Base-by-base conservation (phyloP, 345 rosid genomes). In the Murraya paniculata region DNA sequence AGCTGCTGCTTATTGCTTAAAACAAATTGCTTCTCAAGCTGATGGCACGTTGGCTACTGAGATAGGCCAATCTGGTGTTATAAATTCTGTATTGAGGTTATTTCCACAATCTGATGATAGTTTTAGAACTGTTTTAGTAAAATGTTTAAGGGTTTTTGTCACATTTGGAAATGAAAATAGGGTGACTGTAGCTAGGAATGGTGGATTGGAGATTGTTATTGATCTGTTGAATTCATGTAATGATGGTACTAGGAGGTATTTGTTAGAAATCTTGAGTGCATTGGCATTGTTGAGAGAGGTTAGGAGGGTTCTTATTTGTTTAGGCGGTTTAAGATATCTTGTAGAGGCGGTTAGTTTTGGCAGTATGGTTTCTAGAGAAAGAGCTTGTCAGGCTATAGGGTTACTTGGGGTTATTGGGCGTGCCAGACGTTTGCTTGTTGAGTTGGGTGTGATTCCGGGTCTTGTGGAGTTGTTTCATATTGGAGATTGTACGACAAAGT, bases 361-460 rank as follows among this genome's bases (percentile, higher is more conserved):
- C 53, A 79, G 84, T 78, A 76, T 90, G 87, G 72, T 85, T 60
- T 91, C 91, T 0, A 87, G 90, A 64, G 91, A 89, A 74, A 85
- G 93, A 85, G 91, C 93, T 75, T 88, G 89, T 82, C 93, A 90
- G 22, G 93, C 93, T 0, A 81, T 90, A 8, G 93, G 96, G 57
- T 78, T 90, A 73, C 83, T 85, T 2, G 88, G 86, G 22, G 80
- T 79, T 55, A 71, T 81, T 10, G 77, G 85, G 78, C 84, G 83
- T 31, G 90, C 82, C n/a, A 75, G 90, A 64, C 79, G 77, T 30
- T 71, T 84, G 83, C 82, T 91, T 25, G 88, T 89, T 75, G 88
- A 86, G 55, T 78, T 85, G 73, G 91, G 88, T 60, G 91, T 76
- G 64, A 81, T 90, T 48, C 85, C 84, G 18, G 87, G 72, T 19